Conservation (phyloP, 2,329 filamentous ascomycete species). For the Penicillium palitans region DNA sequence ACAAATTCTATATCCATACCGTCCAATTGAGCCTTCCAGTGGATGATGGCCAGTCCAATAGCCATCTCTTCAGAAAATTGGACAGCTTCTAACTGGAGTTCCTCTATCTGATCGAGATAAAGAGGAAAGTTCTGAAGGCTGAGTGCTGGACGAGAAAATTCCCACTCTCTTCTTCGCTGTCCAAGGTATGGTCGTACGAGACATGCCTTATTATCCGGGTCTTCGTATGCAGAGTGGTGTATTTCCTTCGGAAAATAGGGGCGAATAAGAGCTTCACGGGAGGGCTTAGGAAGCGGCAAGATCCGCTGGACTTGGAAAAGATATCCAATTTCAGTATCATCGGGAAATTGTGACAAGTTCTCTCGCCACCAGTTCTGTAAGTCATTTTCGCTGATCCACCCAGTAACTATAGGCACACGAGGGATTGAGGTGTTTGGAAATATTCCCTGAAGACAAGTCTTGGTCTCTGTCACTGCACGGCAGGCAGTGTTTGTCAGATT, state of each 20-base stretch:
- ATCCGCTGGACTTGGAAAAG: background rate
- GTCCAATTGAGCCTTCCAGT: background rate
- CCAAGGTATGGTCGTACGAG: slow-evolving; percentile 1
- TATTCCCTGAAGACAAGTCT: background rate
- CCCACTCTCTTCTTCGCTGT: background rate
- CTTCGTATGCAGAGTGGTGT: background rate
- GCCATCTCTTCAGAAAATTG: background rate
- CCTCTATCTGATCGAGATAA: slow-evolving; percentile 1
- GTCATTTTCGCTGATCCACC: background rate
- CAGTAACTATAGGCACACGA: background rate
- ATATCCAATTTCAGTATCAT: background rate
- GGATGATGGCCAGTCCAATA: background rate
- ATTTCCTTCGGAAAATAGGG: background rate
- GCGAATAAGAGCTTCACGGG: background rate
- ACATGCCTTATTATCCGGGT: background rate
- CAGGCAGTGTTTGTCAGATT: background rate
- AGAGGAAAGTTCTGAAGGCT: slow-evolving; percentile 1
- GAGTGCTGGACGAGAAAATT: too few relatives aligned
- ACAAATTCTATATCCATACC: background rate
- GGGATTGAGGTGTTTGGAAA: background rate
- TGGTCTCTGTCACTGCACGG: background rate
- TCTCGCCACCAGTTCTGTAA: background rate
- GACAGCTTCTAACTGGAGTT: background rate
- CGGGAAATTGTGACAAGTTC: background rate
- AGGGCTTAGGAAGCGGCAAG: background rate